phyloP scores from a whole-genome alignment of 345 rosid genomes.

The Bruguiera gymnorhiza region DNA sequence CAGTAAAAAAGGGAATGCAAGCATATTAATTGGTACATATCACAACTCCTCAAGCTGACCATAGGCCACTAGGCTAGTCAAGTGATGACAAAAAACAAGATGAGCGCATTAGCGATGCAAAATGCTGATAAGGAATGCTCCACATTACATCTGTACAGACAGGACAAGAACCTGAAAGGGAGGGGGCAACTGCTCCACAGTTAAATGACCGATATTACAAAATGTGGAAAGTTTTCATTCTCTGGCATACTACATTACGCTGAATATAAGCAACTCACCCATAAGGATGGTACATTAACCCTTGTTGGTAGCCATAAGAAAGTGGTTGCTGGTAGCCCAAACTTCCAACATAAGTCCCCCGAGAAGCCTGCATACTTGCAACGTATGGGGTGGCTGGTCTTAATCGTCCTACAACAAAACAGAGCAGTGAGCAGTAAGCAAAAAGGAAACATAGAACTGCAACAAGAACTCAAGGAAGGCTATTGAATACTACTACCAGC shows the following conservation, averaged over 20 bases:
- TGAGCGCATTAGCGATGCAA: no score
- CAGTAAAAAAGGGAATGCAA: neutral
- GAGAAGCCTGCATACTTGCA: conserved; percentile 55
- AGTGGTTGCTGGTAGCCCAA: conserved; percentile 73
- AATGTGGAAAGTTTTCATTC: neutral
- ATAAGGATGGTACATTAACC: conserved; percentile 64
- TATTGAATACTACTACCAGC: neutral
- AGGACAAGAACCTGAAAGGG: no score
- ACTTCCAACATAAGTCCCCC: conserved; percentile 61
- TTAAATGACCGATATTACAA: neutral
- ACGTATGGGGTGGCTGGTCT: conserved; percentile 58
- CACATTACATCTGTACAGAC: no score
- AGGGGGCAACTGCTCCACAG: no score
- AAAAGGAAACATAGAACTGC: neutral
- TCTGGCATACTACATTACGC: no score
- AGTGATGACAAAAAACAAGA: no score
- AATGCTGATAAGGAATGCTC: no score
- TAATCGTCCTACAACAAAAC: conserved; percentile 47
- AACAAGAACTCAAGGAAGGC: neutral
- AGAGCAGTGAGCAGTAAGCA: neutral
- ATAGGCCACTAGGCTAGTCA: no score
- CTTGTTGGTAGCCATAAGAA: conserved; percentile 71
- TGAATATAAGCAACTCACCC: conserved; percentile 54
- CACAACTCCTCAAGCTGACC: no score
- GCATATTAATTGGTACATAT: neutral